These are phyloP conservation scores for Chlorencoelia australis DNA, from an alignment of 2,329 filamentous ascomycete genomes.

Conservation along the genomic window DNA sequence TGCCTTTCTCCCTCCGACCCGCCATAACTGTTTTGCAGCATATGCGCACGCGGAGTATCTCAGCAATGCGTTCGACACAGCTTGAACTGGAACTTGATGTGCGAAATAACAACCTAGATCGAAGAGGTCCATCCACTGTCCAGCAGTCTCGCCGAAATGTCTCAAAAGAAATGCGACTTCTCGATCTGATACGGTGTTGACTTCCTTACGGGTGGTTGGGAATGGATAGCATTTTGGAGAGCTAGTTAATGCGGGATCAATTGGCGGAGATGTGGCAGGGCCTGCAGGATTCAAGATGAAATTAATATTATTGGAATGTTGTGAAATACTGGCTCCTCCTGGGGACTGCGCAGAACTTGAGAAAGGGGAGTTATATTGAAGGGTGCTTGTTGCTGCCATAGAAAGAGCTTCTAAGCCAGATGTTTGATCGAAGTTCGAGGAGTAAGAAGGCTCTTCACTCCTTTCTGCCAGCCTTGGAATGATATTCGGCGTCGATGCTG, in stretches of 20 bases:
- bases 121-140: conserved; percentile 49
- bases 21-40: conserved; percentile 49
- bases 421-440: conserved; percentile 28
- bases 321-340: conserved; percentile 13
- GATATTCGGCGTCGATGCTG: conserved; percentile 8
- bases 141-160: conserved; percentile 49
- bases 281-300: conserved; percentile 40
- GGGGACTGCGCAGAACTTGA: conserved; percentile 14
- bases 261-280: conserved; percentile 30
- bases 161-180: conserved; percentile 50
- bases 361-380: conserved; percentile 25
- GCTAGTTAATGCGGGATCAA: conserved; percentile 31
- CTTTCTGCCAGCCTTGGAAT: conserved; percentile 13
- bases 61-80: conserved; percentile 37
- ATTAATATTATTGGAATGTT: conserved; percentile 38
- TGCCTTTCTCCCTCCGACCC: conserved; percentile 41
- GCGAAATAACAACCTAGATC: conserved; percentile 49
- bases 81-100: conserved; percentile 47
- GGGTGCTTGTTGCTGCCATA: conserved; percentile 36
- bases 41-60: conserved; percentile 48
- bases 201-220: conserved; percentile 13
- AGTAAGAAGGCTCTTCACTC: conserved; percentile 16
- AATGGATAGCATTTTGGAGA: conserved; percentile 2
- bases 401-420: conserved; percentile 45
- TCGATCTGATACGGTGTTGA: conserved; percentile 34